Evolutionary conservation across 192 early-diverging fungal genomes (phyloP), one percentile per base, ranked within the genome.

Genomic region (Tieghemiomyces parasiticus): DNA sequence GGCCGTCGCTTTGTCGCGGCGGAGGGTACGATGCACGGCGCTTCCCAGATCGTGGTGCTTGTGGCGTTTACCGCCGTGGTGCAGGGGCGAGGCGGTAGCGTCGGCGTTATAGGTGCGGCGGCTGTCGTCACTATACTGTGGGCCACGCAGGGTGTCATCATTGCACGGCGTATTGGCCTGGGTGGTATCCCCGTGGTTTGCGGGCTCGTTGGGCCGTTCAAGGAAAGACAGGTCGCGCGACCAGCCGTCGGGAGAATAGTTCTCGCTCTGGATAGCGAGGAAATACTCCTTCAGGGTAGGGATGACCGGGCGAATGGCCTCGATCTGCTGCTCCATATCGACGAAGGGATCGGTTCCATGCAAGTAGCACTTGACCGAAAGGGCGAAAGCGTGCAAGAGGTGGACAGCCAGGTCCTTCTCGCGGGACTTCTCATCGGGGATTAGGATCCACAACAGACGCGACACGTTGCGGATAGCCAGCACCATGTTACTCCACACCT

Each of bases 361-460:
- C 32, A 95, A 74, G 60, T 87, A 86, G 63, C 92, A 86, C 75
- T 93, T 96, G 45, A 81, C 80, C 0, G 86, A 75, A 45, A 86
- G 71, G 34, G 82, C 77, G 65, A 86, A 92, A 6, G 88, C 91
- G 0, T 87, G 74, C 34, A 91, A 46, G 13, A 96, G 67, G 65
- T 89, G 83, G 71, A 91, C 85, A 53, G 78, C 75, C 55, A 87
- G 84, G 67, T 91, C 84, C 60, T 82, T 68, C 42, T 86, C 81
- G 25, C 67, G 63, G 10, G 71, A 70, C 53, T 71, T 50, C 12
- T 58, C 71, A 53, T 86, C 76, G 44, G 61, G 59, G 9, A 78
- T 67, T n/a, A 75, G 66, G 50, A 89, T 76, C 88, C 88, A 93
- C 54, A 87, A 71, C 47, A 78, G 66, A 35, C 93, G 84, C 2